Conservation (phyloP, 768 basidiomycete genomes). For the Galerina marginata region DNA sequence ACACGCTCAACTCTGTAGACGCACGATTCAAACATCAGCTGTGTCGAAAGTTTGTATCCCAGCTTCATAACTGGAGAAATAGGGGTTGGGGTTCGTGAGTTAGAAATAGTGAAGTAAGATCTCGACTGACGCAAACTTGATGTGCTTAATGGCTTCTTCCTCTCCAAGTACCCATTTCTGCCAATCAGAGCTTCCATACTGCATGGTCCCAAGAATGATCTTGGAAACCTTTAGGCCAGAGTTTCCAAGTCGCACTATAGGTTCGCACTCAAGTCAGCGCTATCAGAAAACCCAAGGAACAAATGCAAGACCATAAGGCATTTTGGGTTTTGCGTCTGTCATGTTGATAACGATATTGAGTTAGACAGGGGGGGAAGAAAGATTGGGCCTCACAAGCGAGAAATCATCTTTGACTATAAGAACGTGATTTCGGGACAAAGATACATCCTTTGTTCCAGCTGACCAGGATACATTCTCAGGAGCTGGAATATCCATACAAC, state of each 20-base stretch:
- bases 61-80: constrained; percentile 52
- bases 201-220: constrained; percentile 69
- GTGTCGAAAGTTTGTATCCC: constrained; percentile 71
- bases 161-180: constrained; percentile 52
- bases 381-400: too few relatives aligned
- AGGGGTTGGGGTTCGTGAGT: background rate
- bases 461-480: too few relatives aligned
- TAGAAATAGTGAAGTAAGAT: background rate
- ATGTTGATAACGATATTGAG: background rate
- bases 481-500: too few relatives aligned
- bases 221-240: constrained; percentile 69
- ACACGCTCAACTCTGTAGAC: background rate
- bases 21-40: constrained; percentile 42
- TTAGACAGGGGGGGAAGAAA: too few relatives aligned
- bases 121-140: constrained; percentile 49
- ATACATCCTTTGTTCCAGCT: too few relatives aligned
- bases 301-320: constrained; percentile 16
- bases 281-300: background rate
- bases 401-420: too few relatives aligned
- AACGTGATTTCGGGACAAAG: too few relatives aligned
- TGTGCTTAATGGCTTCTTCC: constrained; percentile 56
- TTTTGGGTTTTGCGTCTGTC: constrained; percentile 2
- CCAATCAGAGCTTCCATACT: constrained; percentile 60
- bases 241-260: constrained; percentile 49
- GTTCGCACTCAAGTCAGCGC: background rate